Percentiles rank a stretch among this genome's conserved stretches.
These are phyloP conservation scores for Wickerhamiella brachini DNA, from an alignment of 805 yeast genomes.

Conservation along the genomic window DNA sequence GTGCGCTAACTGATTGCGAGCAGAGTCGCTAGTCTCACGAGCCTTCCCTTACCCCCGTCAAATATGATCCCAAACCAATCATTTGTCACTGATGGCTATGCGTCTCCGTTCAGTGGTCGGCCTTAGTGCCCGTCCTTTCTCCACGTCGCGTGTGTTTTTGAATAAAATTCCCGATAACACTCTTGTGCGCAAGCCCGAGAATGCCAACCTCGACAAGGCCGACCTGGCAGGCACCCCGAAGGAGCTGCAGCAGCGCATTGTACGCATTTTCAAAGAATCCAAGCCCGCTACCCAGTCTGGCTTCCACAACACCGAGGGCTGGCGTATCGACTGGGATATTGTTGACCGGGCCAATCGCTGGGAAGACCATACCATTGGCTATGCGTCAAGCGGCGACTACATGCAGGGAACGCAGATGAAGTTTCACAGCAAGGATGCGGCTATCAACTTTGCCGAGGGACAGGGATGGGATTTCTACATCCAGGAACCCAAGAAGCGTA, in stretches of 20 bases:
- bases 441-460: constrained; percentile 62
- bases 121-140: constrained; percentile 1
- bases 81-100: not conserved
- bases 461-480: constrained; percentile 79
- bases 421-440: constrained; percentile 63
- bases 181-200: constrained; percentile 9
- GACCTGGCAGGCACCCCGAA: constrained; percentile 49
- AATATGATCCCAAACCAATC: not conserved
- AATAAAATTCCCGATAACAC: constrained; percentile 5
- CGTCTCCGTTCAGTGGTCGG: not conserved
- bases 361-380: constrained; percentile 84
- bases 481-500: constrained; percentile 67
- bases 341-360: constrained; percentile 65
- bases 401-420: constrained; percentile 65
- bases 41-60: not conserved
- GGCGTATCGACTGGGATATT: constrained; percentile 81
- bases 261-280: constrained; percentile 62
- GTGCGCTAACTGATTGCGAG: too few species aligned
- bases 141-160: not conserved
- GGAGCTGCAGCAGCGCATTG: constrained; percentile 52
- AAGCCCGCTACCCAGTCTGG: constrained; percentile 78
- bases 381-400: constrained; percentile 65
- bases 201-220: constrained; percentile 8
- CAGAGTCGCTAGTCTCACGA: too few species aligned
- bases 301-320: constrained; percentile 27